These are phyloP conservation scores for Coccomyxa subellipsoidea DNA, from an alignment of 163 green algal species.

Conservation along the genomic window DNA sequence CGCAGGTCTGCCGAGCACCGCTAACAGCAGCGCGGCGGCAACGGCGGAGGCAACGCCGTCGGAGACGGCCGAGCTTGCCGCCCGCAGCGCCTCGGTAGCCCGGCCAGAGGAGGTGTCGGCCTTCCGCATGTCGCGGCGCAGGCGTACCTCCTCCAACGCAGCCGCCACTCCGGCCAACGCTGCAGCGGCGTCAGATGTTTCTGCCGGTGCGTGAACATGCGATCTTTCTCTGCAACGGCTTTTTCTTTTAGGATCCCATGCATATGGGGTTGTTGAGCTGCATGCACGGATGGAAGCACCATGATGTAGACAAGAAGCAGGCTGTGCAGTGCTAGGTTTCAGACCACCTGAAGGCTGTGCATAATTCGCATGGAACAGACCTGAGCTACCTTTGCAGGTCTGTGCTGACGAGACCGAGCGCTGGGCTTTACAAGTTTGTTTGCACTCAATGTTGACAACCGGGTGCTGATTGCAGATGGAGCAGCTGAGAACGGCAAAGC, in stretches of 20 bases:
- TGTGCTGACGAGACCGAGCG: too few species aligned
- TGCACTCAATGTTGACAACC: not conserved
- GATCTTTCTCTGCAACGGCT: not conserved
- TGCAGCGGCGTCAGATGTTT: not conserved
- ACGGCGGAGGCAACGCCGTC: not conserved
- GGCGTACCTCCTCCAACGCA: not conserved
- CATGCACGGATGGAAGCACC: not conserved
- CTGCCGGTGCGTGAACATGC: not conserved
- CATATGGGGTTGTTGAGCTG: not conserved
- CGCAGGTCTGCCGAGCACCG: not conserved
- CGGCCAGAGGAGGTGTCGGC: conserved; percentile 1
- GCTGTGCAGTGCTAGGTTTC: not conserved
- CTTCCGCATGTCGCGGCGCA: conserved; percentile 3
- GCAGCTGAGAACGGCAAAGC: not conserved
- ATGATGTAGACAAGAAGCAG: not conserved
- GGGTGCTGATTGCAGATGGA: not conserved
- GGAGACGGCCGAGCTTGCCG: not conserved
- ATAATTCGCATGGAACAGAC: too few species aligned
- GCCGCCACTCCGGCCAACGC: not conserved
- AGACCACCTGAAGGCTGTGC: too few species aligned
- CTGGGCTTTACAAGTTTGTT: not conserved
- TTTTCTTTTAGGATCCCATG: not conserved
- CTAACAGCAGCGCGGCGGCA: not conserved
- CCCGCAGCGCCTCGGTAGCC: not conserved
- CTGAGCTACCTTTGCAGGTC: too few species aligned